A percentile compares a stretch with the other conserved stretches of the same genome.
Conservation (phyloP, 768 basidiomycete genomes). For the Mycena venus region DNA sequence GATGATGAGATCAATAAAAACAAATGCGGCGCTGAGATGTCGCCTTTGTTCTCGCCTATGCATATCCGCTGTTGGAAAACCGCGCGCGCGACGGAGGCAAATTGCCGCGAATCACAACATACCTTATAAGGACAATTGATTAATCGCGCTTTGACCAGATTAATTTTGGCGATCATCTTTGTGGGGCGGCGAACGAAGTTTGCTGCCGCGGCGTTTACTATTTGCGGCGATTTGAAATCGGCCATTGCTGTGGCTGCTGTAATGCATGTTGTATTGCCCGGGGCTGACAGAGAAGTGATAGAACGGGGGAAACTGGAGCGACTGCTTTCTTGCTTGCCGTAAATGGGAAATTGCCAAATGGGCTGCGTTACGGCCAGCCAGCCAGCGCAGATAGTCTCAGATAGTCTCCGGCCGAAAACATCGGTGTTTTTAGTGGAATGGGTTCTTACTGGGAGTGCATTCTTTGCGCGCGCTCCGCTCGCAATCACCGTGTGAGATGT, state of each 20-base stretch:
- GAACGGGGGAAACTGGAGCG: neutral
- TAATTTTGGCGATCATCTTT: neutral
- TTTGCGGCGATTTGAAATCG: neutral
- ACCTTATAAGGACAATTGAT: slow-evolving; percentile 5
- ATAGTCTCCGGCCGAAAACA: neutral
- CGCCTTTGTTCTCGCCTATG: slow-evolving; percentile 8
- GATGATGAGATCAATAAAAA: neutral
- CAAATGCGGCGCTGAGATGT: slow-evolving; percentile 21
- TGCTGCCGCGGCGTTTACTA: neutral
- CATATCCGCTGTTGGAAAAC: neutral
- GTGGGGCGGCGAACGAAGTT: too few species aligned
- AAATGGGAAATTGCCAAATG: slow-evolving; percentile 28
- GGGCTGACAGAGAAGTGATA: neutral
- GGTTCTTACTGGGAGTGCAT: neutral
- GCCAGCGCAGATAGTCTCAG: neutral
- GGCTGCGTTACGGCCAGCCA: neutral
- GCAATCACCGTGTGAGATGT: slow-evolving; percentile 1
- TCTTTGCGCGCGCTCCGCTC: neutral
- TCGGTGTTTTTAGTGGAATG: neutral
- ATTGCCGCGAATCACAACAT: neutral
- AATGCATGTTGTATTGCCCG: neutral
- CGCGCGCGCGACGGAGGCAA: neutral
- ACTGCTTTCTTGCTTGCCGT: neutral
- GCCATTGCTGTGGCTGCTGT: neutral
- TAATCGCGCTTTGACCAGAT: slow-evolving; percentile 29